These are phyloP conservation scores for Gymnopilus dilepis DNA, from an alignment of 768 basidiomycete genomes.

Conservation along the genomic window DNA sequence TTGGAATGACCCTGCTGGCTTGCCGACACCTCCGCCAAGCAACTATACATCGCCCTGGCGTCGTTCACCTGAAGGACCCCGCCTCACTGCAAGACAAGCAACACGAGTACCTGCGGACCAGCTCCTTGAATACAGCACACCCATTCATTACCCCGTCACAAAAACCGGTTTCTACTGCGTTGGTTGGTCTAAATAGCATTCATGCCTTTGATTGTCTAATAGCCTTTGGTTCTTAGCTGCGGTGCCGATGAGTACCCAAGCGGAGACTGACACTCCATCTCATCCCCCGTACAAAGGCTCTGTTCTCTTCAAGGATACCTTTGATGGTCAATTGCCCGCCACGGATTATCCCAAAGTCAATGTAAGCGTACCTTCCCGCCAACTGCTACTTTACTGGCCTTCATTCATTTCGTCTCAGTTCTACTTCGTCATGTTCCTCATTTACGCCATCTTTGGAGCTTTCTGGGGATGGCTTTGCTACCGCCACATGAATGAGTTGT, in stretches of 20 bases:
- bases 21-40: slow-evolving; percentile 56
- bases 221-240: slow-evolving; percentile 55
- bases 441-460: slow-evolving; percentile 71
- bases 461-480: slow-evolving; percentile 89
- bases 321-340: slow-evolving; percentile 87
- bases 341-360: slow-evolving; percentile 97
- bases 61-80: slow-evolving; percentile 4
- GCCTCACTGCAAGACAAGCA: slow-evolving; percentile 29
- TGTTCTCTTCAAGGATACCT: slow-evolving; percentile 87
- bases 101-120: slow-evolving; percentile 52
- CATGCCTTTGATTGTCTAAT: not conserved
- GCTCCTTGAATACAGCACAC: slow-evolving; percentile 61
- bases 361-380: too few species aligned
- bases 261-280: slow-evolving; percentile 55
- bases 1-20: slow-evolving; percentile 66
- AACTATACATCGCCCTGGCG: slow-evolving; percentile 58
- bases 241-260: slow-evolving; percentile 60
- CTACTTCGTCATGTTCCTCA: slow-evolving; percentile 82
- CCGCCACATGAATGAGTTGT: slow-evolving; percentile 77
- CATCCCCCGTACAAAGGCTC: slow-evolving; percentile 82
- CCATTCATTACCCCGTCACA: slow-evolving; percentile 82
- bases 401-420: slow-evolving; percentile 60
- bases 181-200: slow-evolving; percentile 55
- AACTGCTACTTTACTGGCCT: too few species aligned
- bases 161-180: slow-evolving; percentile 97